Evolutionary conservation across 768 basidiomycete genomes (phyloP), one percentile per base, ranked within the genome.

Genomic region (Candolleomyces aberdarensis): DNA sequence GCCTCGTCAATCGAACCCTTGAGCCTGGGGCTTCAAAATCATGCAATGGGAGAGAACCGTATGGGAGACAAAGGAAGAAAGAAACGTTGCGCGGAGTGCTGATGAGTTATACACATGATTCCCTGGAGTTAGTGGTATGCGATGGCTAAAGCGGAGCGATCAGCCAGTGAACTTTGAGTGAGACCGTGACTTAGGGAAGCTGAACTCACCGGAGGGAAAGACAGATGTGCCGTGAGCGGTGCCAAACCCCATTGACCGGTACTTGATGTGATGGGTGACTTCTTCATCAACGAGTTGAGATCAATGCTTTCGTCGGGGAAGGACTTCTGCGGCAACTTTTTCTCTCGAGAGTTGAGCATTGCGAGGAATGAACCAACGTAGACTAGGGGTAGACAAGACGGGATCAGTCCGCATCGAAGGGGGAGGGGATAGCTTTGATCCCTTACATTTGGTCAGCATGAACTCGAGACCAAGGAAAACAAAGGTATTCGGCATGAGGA

Each of bases 301-400:
- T 56, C 54, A 11, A 56, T 43, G 36, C 39, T 40, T 20, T 56
- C 54, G n/a, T 43, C 54, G 17, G 9, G n/a, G 40, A 41, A 56
- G 3, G 54, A 43, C 40, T 22, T 40, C 13, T 31, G 36, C 40
- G 17, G 14, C 13, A 5, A 1, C 22, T 40, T 64, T 1, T 72
- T 68, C 64, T 76, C 70, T 0, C 79, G 74, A n/a, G 79, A 73
- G 60, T 81, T 80, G 32, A 81, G 71, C 76, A 80, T 75, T 2
- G 76, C 72, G 14, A 80, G 64, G 66, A 78, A 83, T 0, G 81
- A 82, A n/a, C 75, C 77, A 39, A 79, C 74, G 57, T 83, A 83
- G 8, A 83, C 82, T 83, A 59, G 1, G 50, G 3, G 19, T 1
- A 43, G 22, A 56, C 32, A 36, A 54, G 14, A 32, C 57, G 47